Conservation (phyloP, 148 eudicot species). For the Vaccinium darrowii region DNA sequence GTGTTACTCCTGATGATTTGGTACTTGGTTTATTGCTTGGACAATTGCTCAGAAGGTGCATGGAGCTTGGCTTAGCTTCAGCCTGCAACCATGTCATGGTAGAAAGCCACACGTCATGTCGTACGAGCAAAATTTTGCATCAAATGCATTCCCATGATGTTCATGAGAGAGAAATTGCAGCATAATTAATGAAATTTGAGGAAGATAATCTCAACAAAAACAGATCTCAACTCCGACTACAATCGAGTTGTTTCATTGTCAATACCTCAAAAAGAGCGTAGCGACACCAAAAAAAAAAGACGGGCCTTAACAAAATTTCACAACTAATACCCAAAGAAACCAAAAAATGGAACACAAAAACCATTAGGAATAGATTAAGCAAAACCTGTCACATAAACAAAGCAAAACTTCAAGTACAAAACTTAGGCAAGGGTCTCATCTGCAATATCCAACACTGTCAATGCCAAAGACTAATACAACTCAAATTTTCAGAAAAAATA, state of each 20-base stretch:
- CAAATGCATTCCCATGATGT: background rate
- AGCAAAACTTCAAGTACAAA: conserved; percentile 1
- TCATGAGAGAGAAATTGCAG: background rate
- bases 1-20: too few relatives aligned
- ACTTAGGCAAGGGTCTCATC: background rate
- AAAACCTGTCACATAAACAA: background rate
- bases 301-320: background rate
- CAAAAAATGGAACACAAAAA: background rate
- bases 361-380: background rate
- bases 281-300: background rate
- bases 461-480: background rate
- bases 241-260: background rate
- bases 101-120: too few relatives aligned
- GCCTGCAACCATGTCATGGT: too few relatives aligned
- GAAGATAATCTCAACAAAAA: too few relatives aligned
- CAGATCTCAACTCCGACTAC: background rate
- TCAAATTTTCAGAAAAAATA: background rate
- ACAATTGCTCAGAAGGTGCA: too few relatives aligned
- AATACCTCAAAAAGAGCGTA: background rate
- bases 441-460: background rate
- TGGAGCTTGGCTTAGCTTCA: too few relatives aligned
- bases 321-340: background rate
- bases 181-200: too few relatives aligned
- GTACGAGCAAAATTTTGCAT: too few relatives aligned
- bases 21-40: too few relatives aligned